Evolutionary conservation across 2,329 filamentous ascomycete species (phyloP), one percentile per base, ranked within the genome.

Genomic region (Immersiporthe knoxdaviesiana): DNA sequence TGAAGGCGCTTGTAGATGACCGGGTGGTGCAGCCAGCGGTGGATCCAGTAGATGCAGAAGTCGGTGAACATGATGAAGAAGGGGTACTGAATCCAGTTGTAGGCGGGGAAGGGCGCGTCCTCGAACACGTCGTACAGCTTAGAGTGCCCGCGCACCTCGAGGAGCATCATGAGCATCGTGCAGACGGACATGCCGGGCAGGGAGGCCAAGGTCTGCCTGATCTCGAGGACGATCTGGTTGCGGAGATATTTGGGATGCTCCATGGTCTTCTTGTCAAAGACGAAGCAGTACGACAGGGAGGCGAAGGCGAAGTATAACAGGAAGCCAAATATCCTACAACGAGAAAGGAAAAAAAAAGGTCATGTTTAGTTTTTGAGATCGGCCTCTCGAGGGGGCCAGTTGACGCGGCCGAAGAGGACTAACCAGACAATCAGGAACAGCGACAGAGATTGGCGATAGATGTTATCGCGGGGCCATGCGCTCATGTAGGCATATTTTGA

Each of bases 201-300:
- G 50, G 93, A 85, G 61, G 81, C 79, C 81, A 90, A 88, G 72
- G 94, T 90, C 81, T 97, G 93, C 72, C 84, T 84, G 76, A 98
- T 97, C 79, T 98, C 95, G 75, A 94, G 87, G 70, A 85, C 84
- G 72, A 97, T 91, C 80, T 97, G 95, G 81, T 97, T 95, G 83
- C 96, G 97, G 77, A 97, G 90, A 80, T 95, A 98, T 78, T 96
- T 96, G 62, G 95, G 95, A 79, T 98, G 95, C 65, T 93, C 84
- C 81, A 95, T 89, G 59, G 92, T 96, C 56, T 89, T 87, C 81
- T 97, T 96, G 81, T 97, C 94, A 83, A 97, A 97, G 77, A 97
- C 85, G 82, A 97, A 91, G 76, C 91, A 76, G 81, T 97, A 98
- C 21, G 94, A 97, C 24, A 97, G 84, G 7, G 90, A 86, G 4